Percentiles rank a stretch among this genome's conserved stretches.
Conservation (phyloP, 805 yeast species). For the Ogataea nakhonphanomensis region DNA sequence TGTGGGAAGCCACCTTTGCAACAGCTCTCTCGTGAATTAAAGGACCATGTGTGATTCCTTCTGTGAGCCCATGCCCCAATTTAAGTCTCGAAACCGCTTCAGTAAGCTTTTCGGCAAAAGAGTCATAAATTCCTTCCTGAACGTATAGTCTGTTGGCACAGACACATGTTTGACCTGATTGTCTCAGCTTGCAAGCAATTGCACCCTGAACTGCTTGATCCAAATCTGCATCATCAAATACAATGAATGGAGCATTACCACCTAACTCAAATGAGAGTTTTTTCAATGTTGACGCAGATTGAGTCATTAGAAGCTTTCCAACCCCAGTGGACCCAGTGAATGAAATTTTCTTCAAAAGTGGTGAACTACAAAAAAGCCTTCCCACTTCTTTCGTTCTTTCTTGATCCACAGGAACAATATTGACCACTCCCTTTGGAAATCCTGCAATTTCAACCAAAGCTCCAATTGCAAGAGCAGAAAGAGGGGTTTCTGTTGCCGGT, state of each 20-base stretch:
- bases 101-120: slow-evolving; percentile 49
- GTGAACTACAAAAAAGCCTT: slow-evolving; percentile 51
- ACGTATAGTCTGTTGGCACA: slow-evolving; percentile 72
- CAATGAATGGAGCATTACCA: slow-evolving; percentile 77
- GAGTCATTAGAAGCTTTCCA: slow-evolving; percentile 64
- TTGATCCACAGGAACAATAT: slow-evolving; percentile 52
- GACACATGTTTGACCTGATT: slow-evolving; percentile 79
- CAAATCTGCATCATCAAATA: slow-evolving; percentile 69
- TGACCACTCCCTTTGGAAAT: slow-evolving; percentile 65
- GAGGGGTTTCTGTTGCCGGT: slow-evolving; percentile 77
- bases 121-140: slow-evolving; percentile 62
- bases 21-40: slow-evolving; percentile 62
- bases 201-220: slow-evolving; percentile 67
- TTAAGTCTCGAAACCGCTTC: slow-evolving; percentile 42
- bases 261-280: slow-evolving; percentile 73
- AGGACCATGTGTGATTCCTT: slow-evolving; percentile 71
- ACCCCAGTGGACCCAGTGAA: slow-evolving; percentile 79
- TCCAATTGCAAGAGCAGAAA: slow-evolving; percentile 67
- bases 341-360: slow-evolving; percentile 59
- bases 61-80: slow-evolving; percentile 62
- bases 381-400: slow-evolving; percentile 48
- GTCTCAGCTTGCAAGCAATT: slow-evolving; percentile 65
- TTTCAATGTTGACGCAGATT: slow-evolving; percentile 59
- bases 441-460: slow-evolving; percentile 63
- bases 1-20: slow-evolving; percentile 56